These are phyloP conservation scores for Lomentospora prolificans DNA, from an alignment of 2,329 filamentous ascomycete species.

Conservation along the genomic window DNA sequence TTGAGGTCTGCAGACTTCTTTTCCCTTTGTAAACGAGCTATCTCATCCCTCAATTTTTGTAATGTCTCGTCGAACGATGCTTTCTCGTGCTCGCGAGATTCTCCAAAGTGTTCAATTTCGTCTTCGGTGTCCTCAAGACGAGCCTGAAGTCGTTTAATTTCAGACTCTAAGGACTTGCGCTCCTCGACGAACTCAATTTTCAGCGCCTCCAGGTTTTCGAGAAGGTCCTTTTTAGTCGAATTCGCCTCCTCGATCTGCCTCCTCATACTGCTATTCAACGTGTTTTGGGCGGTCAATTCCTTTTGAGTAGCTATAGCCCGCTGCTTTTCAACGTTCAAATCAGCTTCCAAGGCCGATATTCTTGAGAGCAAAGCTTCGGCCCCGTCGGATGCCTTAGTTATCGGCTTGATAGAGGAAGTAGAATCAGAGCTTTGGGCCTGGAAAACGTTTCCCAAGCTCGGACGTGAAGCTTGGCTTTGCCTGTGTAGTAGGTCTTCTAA, in stretches of 20 bases:
- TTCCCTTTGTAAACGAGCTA: slow-evolving; percentile 53
- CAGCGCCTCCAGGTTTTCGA: slow-evolving; percentile 88
- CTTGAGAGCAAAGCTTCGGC: slow-evolving; percentile 36
- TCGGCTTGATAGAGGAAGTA: not conserved
- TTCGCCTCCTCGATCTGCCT: slow-evolving; percentile 74
- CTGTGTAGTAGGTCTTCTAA: slow-evolving; percentile 88
- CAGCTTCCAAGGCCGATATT: slow-evolving; percentile 61
- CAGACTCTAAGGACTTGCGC: slow-evolving; percentile 69
- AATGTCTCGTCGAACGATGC: slow-evolving; percentile 59
- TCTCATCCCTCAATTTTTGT: slow-evolving; percentile 58
- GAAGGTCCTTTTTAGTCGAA: slow-evolving; percentile 84
- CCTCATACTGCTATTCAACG: slow-evolving; percentile 51
- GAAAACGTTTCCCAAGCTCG: slow-evolving; percentile 45
- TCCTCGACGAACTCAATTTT: slow-evolving; percentile 83
- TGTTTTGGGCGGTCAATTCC: slow-evolving; percentile 51
- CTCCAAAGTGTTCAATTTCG: slow-evolving; percentile 75
- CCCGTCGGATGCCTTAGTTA: slow-evolving; percentile 25
- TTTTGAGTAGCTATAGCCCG: slow-evolving; percentile 56
- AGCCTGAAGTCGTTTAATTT: slow-evolving; percentile 66
- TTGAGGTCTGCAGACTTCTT: slow-evolving; percentile 47
- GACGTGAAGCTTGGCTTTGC: slow-evolving; percentile 53
- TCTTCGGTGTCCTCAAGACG: slow-evolving; percentile 85
- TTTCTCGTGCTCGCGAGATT: slow-evolving; percentile 75
- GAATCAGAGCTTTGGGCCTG: slow-evolving; percentile 31
- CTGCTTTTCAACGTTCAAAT: slow-evolving; percentile 66